Evolutionary conservation across 2,329 filamentous ascomycete genomes (phyloP).

Genomic region (Trichoderma asperellum): DNA sequence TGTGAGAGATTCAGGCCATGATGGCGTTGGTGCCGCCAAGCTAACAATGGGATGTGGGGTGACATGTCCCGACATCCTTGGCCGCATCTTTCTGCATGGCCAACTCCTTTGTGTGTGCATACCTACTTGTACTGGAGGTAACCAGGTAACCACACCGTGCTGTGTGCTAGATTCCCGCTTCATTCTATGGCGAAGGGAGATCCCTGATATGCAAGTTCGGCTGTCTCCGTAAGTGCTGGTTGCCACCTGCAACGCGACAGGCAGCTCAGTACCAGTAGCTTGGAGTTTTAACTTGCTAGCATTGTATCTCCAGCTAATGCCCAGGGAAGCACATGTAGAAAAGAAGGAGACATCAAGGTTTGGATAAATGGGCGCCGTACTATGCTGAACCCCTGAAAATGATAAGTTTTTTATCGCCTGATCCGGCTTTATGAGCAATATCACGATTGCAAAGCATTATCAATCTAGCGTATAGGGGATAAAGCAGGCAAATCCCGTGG

Average conservation of each 20-base stretch:
- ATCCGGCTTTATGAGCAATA: neutral
- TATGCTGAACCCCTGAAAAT: neutral
- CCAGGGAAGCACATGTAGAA: neutral
- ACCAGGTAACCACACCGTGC: neutral
- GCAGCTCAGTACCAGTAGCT: neutral
- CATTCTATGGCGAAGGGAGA: neutral
- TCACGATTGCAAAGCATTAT: neutral
- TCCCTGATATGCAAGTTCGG: neutral
- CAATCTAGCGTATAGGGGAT: neutral
- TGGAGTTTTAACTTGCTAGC: neutral
- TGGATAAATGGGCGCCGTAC: neutral
- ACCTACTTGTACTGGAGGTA: neutral
- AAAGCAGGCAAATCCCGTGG: neutral
- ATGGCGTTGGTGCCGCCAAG: constrained; percentile 6
- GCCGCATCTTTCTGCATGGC: constrained; percentile 17
- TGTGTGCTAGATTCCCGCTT: neutral
- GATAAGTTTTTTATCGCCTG: neutral
- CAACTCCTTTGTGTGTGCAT: neutral
- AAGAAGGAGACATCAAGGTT: neutral
- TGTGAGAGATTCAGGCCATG: constrained; percentile 14
- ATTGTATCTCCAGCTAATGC: neutral
- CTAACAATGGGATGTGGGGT: constrained; percentile 23
- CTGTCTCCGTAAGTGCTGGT: neutral
- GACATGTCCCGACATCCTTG: constrained; percentile 24
- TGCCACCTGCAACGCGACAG: neutral